Evolutionary conservation across 176 grass and related monocot species (phyloP).

Genomic region (Avena insularis): DNA sequence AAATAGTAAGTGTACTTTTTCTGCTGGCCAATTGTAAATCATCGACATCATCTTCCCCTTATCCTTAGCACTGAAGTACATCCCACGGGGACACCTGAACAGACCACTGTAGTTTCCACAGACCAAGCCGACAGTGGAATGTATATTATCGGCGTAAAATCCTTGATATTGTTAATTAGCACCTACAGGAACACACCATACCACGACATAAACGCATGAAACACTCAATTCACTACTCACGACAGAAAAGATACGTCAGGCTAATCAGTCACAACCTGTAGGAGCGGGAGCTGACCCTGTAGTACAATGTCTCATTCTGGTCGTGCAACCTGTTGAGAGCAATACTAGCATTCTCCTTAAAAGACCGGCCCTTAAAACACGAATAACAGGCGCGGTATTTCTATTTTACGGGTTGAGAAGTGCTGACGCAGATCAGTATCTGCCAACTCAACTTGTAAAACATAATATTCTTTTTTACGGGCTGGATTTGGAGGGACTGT

Average conservation of each 20-base stretch:
- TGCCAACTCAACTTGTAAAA: too few relatives aligned
- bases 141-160: slow-evolving; percentile 96
- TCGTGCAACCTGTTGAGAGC: slow-evolving; percentile 98
- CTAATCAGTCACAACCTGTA: not conserved
- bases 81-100: slow-evolving; percentile 91
- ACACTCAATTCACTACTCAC: not conserved
- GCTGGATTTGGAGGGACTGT: too few relatives aligned
- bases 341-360: too few relatives aligned
- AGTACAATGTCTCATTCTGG: slow-evolving; percentile 94
- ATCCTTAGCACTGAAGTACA: slow-evolving; percentile 98
- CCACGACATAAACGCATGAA: not conserved
- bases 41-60: slow-evolving; percentile 99
- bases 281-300: slow-evolving; percentile 67
- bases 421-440: too few relatives aligned
- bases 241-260: not conserved
- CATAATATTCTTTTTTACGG: too few relatives aligned
- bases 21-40: slow-evolving; percentile 97
- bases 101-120: slow-evolving; percentile 94
- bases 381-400: too few relatives aligned
- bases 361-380: too few relatives aligned
- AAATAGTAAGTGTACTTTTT: slow-evolving; percentile 55
- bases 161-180: slow-evolving; percentile 97
- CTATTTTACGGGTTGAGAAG: too few relatives aligned
- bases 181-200: slow-evolving; percentile 58
- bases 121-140: slow-evolving; percentile 94